A percentile compares a stretch with the other conserved stretches of the same genome.
These are phyloP conservation scores for Vaccinium darrowii DNA, from an alignment of 148 eudicot genomes.

Conservation along the genomic window DNA sequence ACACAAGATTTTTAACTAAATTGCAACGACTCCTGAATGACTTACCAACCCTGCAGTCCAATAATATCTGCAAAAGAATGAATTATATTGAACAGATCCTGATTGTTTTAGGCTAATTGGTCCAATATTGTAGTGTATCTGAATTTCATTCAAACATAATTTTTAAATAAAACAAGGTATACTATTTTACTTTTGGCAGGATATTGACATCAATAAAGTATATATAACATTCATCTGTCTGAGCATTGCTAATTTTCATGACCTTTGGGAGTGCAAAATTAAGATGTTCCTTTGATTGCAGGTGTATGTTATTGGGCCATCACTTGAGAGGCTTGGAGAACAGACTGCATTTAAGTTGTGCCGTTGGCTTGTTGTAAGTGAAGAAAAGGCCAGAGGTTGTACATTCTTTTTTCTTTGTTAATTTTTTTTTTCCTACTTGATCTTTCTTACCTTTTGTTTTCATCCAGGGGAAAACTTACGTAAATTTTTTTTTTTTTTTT, in stretches of 20 bases:
- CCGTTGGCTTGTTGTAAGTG: slow-evolving; percentile 70
- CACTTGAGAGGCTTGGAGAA: slow-evolving; percentile 91
- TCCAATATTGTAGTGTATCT: no score
- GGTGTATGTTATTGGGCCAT: slow-evolving; percentile 95
- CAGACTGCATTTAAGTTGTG: slow-evolving; percentile 83
- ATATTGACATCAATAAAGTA: not conserved
- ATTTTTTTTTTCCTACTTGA: not conserved
- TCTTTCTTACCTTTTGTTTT: not conserved
- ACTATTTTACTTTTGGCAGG: not conserved
- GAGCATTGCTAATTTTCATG: no score
- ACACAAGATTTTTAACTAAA: not conserved
- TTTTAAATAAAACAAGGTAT: not conserved
- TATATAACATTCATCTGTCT: no score
- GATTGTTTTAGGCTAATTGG: not conserved
- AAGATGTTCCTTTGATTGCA: slow-evolving; percentile 28
- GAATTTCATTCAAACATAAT: not conserved
- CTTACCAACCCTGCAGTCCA: not conserved
- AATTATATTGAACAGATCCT: not conserved
- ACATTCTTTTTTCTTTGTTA: slow-evolving; percentile 33
- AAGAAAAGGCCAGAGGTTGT: slow-evolving; percentile 19
- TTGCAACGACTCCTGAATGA: not conserved
- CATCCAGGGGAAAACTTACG: not conserved
- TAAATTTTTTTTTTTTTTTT: no score
- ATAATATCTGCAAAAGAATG: not conserved
- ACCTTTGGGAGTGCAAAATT: not conserved